Evolutionary conservation across 2,329 filamentous ascomycete species (phyloP), one percentile per base, ranked within the genome.

Genomic region (Aspergillus hiratsukae): DNA sequence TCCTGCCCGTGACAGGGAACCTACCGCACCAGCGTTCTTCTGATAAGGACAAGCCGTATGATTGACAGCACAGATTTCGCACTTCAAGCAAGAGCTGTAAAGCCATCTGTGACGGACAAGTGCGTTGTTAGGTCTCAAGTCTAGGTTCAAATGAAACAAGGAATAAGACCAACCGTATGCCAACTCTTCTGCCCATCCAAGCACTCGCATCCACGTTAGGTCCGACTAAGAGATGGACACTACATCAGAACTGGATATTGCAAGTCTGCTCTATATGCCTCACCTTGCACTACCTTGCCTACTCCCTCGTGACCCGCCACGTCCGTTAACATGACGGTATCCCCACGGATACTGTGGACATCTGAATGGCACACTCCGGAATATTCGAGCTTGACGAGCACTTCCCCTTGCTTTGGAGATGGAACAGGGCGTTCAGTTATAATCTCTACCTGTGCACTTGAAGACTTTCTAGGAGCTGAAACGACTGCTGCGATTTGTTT

Each of bases 301-400:
- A 80, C 70, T 19, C 77, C 78, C 56, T 80, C 78, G 60, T 80
- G 77, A 2, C 78, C 77, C 3, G 77, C 76, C 3, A 79, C 73
- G 56, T 78, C 69, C 6, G 76, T 79, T 64, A 66, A 62, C 76
- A 79, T 67, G 49, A 72, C 62, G 58, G 76, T 69, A 62, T 76
- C 71, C 7, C 74, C 74, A 10, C 71, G 70, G 5, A 79, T 72
- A 57, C 77, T 78, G 56, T 75, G 74, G 54, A 78, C 73, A 64
- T 80, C 78, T 1, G 76, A 78, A 64, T 80, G 77, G 52, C 77
- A 80, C 25, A 80, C 75, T 0, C 77, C 77, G 0, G 75, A 78
- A 61, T 67, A 79, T 58, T 80, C 77, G 9, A 79, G 66, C 56
- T 79, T 78, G 41, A 80, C 69, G 14, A 80, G 70, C n/a, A 80